Evolutionary conservation across 345 rosid species (phyloP), one percentile per base, ranked within the genome.

Genomic region (Pugionium cornutum): DNA sequence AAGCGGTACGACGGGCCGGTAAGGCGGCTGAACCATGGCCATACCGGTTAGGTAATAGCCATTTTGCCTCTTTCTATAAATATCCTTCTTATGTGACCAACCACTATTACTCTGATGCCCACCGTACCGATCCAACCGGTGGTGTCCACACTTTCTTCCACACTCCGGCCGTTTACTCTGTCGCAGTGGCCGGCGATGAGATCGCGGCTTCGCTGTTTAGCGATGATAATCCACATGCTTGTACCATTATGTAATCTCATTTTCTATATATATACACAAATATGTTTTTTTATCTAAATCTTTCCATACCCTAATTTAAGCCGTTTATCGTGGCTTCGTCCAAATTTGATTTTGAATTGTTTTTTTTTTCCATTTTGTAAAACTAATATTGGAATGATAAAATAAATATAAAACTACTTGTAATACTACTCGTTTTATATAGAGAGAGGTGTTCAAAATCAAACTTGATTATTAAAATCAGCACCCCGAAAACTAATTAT

Each of bases 11-110:
- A 46, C 53, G 88, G 4, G 62, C 88, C 9, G 96, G 92, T 64
- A 92, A 92, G 66, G 87, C 91, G 6, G 97, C 88, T 4, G 98
- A 86, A 81, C 81, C 76, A n/a, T 92, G 97, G 98, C 98, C 97
- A 25, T 89, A 87, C 72, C 77, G 77, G 42, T 94, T 89, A 0
- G 85, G 87, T 4, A 58, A 84, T 66, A 78, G 87, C 57, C 89
- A 92, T 48, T 83, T 75, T 48, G 73, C 96, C 1, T 89, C 98
- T 1, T 89, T 92, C 67, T 92, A 89, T 64, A 89, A 84, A 69
- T 89, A 89, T 50, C 97, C 98, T 11, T 74, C 83, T 55, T 55
- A 87, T 66, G 74, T 88, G 26, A 83, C 85, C 66, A 83, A 83
- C 85, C 96, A 88, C 67, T 74, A 53, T 54, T 92, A 91, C 79